These are phyloP conservation scores for Ceratocystis diversiconidia DNA, from an alignment of 2,329 filamentous ascomycete species.

Conservation along the genomic window DNA sequence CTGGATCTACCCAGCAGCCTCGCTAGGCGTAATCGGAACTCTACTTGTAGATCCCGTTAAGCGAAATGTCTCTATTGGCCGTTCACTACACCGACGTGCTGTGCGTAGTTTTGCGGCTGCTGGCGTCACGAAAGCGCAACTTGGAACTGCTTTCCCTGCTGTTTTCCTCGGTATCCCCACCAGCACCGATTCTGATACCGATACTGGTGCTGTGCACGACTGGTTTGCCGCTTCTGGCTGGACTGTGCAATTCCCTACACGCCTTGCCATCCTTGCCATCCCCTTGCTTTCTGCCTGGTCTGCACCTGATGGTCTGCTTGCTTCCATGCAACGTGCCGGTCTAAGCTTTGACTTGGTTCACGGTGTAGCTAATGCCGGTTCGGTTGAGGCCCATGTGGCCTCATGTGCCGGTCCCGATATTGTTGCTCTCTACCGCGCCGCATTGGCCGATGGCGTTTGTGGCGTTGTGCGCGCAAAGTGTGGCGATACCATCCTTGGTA, in stretches of 20 bases:
- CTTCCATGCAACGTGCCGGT: constrained; percentile 56
- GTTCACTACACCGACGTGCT: constrained; percentile 75
- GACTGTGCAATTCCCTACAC: constrained; percentile 52
- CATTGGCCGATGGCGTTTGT: constrained; percentile 54
- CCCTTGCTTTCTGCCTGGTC: constrained; percentile 58
- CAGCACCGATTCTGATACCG: constrained; percentile 23
- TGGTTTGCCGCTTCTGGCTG: constrained; percentile 90
- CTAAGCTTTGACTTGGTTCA: constrained; percentile 74
- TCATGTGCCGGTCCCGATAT: constrained; percentile 57
- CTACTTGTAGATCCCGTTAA: constrained; percentile 82
- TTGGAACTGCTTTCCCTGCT: constrained; percentile 69
- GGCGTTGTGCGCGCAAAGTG: constrained; percentile 74
- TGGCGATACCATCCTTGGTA: constrained; percentile 37
- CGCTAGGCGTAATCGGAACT: constrained; percentile 62
- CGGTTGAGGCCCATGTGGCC: constrained; percentile 56
- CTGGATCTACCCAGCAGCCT: constrained; percentile 58
- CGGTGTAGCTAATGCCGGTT: constrained; percentile 60
- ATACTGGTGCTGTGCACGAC: constrained; percentile 36
- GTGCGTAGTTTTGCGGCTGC: constrained; percentile 56
- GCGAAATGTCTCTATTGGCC: constrained; percentile 77
- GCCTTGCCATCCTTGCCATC: constrained; percentile 54
- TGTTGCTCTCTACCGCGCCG: constrained; percentile 64
- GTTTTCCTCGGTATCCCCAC: constrained; percentile 72
- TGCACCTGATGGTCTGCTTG: constrained; percentile 61
- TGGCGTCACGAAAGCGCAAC: constrained; percentile 63